phyloP scores from a whole-genome alignment of 805 yeast species.

The Candida pseudoglaebosa region DNA sequence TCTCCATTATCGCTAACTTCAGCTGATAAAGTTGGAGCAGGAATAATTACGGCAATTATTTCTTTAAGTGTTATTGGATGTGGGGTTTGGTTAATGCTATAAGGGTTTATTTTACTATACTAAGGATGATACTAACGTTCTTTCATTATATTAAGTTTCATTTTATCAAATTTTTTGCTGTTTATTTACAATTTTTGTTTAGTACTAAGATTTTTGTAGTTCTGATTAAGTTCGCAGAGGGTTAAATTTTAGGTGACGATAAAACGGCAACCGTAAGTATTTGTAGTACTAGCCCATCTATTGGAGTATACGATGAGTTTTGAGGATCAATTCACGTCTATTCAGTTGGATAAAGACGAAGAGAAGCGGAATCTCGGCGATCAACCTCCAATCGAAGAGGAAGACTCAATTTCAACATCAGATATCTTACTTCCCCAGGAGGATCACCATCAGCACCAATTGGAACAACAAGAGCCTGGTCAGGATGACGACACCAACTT shows the following conservation, averaged over 20 bases:
- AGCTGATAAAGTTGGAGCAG: slow-evolving; percentile 86
- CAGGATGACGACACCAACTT: slow-evolving; percentile 3
- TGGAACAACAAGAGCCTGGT: not conserved
- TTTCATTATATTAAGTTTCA: too few relatives aligned
- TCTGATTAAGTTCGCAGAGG: not conserved
- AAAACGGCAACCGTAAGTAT: not conserved
- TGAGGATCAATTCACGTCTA: slow-evolving; percentile 53
- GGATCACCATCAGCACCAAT: slow-evolving; percentile 4
- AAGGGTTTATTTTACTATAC: not conserved
- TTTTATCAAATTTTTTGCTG: not conserved
- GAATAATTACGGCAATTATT: slow-evolving; percentile 71
- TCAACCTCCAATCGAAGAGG: slow-evolving; percentile 13
- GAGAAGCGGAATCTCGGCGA: slow-evolving; percentile 8
- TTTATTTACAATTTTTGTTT: too few relatives aligned
- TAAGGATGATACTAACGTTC: not conserved
- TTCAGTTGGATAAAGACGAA: slow-evolving; percentile 54
- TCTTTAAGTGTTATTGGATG: slow-evolving; percentile 43
- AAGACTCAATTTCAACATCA: slow-evolving; percentile 6
- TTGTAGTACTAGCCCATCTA: not conserved
- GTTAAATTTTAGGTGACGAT: not conserved
- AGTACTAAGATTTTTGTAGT: not conserved
- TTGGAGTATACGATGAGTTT: slow-evolving; percentile 17
- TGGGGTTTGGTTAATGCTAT: slow-evolving; percentile 41
- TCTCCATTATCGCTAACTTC: slow-evolving; percentile 39
- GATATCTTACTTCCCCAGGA: not conserved